Evolutionary conservation across 345 rosid species (phyloP).

Genomic region (Linum tenue): DNA sequence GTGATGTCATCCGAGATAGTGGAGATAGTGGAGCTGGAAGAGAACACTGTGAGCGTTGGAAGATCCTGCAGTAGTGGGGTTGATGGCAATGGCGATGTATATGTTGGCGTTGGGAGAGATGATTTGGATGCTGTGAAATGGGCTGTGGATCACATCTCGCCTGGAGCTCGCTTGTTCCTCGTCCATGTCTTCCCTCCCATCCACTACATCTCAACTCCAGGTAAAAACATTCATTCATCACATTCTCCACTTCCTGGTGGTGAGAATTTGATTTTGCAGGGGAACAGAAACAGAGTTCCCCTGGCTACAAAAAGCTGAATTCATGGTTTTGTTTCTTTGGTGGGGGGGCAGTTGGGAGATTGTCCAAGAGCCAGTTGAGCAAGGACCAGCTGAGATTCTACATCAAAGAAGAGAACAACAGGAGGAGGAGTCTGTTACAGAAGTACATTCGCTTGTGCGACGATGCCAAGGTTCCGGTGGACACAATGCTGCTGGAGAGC

Average conservation of each 20-base stretch:
- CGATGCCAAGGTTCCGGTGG: slow-evolving; percentile 48
- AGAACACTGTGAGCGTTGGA: slow-evolving; percentile 28
- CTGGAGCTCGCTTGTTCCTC: slow-evolving; percentile 42
- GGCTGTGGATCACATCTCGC: slow-evolving; percentile 43
- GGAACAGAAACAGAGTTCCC: neutral
- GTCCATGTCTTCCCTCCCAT: slow-evolving; percentile 53
- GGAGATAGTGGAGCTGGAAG: slow-evolving; percentile 35
- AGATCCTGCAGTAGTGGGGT: slow-evolving; percentile 16
- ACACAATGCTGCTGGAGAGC: slow-evolving; percentile 49
- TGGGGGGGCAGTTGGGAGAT: slow-evolving; percentile 37
- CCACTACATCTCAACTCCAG: slow-evolving; percentile 44
- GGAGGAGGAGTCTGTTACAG: slow-evolving; percentile 42
- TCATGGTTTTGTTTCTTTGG: neutral
- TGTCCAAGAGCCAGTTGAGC: slow-evolving; percentile 46
- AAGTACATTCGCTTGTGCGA: slow-evolving; percentile 42
- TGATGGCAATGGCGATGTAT: slow-evolving; percentile 38
- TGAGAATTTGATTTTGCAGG: neutral
- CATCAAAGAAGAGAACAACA: slow-evolving; percentile 45
- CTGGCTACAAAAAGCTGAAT: neutral
- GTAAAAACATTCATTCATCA: slow-evolving; percentile 13
- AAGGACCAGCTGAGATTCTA: slow-evolving; percentile 43
- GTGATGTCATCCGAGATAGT: slow-evolving; percentile 48
- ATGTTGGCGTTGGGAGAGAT: slow-evolving; percentile 58
- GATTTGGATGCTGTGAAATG: slow-evolving; percentile 46
- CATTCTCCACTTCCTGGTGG: neutral